Evolutionary conservation across 345 rosid species (phyloP), one percentile per base, ranked within the genome.

Genomic region (Stellera chamaejasme): DNA sequence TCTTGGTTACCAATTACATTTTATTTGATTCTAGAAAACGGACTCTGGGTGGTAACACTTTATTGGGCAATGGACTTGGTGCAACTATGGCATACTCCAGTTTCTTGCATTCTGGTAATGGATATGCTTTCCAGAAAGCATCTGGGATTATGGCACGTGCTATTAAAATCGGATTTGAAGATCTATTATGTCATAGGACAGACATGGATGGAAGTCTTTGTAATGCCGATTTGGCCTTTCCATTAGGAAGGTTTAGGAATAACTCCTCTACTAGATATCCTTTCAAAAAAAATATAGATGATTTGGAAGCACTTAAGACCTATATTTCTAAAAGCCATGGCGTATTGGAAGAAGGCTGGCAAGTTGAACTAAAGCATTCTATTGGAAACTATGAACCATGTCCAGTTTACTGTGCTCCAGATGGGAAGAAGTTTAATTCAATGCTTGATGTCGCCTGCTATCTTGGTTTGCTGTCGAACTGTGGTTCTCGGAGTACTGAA

Each of bases 281-380:
- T 50, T 77, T 32, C 86, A 63, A 54, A 69, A 83, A 80, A 72
- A 74, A 78, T 46, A 75, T 77, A 39, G 95, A 88, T 79, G 54
- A 75, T 45, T 73, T 91, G 83, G 88, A 83, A 67, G 74, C 77
- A 65, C 96, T 93, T 60, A 84, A 79, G 75, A 82, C 84, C 27
- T 87, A 78, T 59, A 67, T 89, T 66, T 75, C 92, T 60, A 89
- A 83, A 75, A 82, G 83, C 78, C 86, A 81, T 62, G 99, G 96
- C 56, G 74, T 73, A 52, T 74, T 89, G 45, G 97, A 80, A 57
- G 91, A 87, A 63, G 99, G 94, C 48, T 87, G 96, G 97, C 79
- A 45, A 45, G 92, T 87, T 32, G 92, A 93, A 70, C 68, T 84
- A 56, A 83, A 72, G 61, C 85, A 71, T 53, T 78, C 86, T 28